Conservation (phyloP, 257 asterid species). For the Solanum infundibuliforme region DNA sequence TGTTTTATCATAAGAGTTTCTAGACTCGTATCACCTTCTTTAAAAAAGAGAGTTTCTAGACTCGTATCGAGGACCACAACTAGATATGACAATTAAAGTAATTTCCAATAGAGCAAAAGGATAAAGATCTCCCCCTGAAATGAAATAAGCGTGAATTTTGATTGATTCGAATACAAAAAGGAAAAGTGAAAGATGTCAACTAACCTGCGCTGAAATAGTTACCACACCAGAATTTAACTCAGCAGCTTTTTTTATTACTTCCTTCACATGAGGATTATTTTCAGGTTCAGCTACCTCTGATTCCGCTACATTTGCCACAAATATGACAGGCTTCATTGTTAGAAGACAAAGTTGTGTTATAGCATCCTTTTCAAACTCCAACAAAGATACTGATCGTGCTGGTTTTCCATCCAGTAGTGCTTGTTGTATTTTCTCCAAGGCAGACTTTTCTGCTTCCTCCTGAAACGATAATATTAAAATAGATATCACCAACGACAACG, state of each 20-base stretch:
- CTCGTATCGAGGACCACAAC: background rate
- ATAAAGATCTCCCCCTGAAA: background rate
- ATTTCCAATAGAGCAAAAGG: background rate
- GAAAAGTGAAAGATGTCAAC: constrained; percentile 8
- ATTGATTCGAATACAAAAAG: background rate
- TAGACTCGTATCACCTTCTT: background rate
- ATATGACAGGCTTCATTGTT: constrained; percentile 91
- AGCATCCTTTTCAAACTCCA: constrained; percentile 68
- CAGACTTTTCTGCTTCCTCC: constrained; percentile 98
- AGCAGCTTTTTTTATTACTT: constrained; percentile 64
- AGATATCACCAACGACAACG: background rate
- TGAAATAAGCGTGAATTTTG: background rate
- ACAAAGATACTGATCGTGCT: constrained; percentile 77
- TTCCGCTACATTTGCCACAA: constrained; percentile 94
- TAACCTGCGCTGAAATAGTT: constrained; percentile 96
- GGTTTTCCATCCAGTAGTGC: constrained; percentile 93
- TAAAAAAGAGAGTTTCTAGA: background rate
- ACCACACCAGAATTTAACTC: constrained; percentile 76
- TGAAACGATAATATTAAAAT: constrained; percentile 17
- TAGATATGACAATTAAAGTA: background rate
- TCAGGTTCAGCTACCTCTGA: constrained; percentile 83
- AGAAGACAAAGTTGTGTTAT: constrained; percentile 85
- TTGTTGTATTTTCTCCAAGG: constrained; percentile 57
- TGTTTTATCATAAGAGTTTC: background rate
- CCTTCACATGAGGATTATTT: constrained; percentile 61